Evolutionary conservation across 2,329 filamentous ascomycete species (phyloP).

Genomic region (Falciphora oryzae): DNA sequence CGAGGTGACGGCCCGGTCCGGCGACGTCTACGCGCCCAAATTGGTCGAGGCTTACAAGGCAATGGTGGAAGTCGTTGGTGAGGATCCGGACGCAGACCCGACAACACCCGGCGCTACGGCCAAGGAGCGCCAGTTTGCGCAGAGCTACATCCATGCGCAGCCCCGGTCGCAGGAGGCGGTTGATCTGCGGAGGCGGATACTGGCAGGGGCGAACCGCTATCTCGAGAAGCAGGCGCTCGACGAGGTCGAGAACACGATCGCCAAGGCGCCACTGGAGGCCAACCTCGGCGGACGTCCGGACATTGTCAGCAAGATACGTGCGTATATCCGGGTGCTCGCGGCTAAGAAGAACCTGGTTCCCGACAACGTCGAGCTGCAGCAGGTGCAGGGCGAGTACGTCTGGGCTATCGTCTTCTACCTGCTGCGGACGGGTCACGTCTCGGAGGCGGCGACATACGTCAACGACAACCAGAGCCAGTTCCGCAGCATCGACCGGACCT

Average conservation of each 20-base stretch:
- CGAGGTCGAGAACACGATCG: constrained; percentile 70
- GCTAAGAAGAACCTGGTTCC: constrained; percentile 77
- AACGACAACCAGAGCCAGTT: constrained; percentile 74
- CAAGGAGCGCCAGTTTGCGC: constrained; percentile 69
- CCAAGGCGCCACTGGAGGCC: constrained; percentile 81
- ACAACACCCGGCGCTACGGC: constrained; percentile 56
- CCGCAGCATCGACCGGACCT: constrained; percentile 84
- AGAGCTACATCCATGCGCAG: constrained; percentile 71
- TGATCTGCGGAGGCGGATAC: constrained; percentile 69
- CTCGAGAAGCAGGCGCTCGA: constrained; percentile 76
- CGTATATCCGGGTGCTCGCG: constrained; percentile 78
- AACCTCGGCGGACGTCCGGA: constrained; percentile 85
- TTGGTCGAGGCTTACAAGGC: constrained; percentile 79
- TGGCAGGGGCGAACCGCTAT: constrained; percentile 72
- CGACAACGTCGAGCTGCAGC: constrained; percentile 74
- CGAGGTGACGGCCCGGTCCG: constrained; percentile 63
- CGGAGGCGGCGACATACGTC: constrained; percentile 83
- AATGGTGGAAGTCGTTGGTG: constrained; percentile 71
- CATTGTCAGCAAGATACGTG: constrained; percentile 83
- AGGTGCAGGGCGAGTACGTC: constrained; percentile 74
- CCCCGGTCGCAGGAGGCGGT: constrained; percentile 58
- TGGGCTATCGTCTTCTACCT: constrained; percentile 96
- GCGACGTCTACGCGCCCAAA: constrained; percentile 66
- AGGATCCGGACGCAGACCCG: constrained; percentile 56
- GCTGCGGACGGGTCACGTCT: constrained; percentile 74